A percentile compares a stretch with the other conserved stretches of the same genome.
phyloP scores from a whole-genome alignment of 208 protist species.

The Porcisia deanei region DNA sequence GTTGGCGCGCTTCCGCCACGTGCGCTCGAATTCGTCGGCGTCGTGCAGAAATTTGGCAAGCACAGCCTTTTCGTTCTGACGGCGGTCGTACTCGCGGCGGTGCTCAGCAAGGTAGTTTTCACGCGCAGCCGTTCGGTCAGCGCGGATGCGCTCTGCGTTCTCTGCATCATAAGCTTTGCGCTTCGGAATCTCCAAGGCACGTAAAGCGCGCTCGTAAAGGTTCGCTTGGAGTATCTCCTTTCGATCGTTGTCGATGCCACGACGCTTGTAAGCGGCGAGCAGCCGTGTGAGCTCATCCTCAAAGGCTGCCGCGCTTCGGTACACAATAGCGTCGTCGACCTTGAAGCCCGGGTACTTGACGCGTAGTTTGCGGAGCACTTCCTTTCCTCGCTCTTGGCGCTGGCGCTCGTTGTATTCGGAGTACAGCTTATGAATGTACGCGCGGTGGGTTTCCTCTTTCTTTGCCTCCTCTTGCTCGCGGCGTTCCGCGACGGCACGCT shows the following conservation, averaged over 20 bases:
- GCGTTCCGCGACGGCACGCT: constrained; percentile 42
- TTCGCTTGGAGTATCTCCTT: constrained; percentile 67
- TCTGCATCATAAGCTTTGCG: constrained; percentile 50
- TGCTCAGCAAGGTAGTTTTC: constrained; percentile 79
- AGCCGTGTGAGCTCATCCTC: constrained; percentile 70
- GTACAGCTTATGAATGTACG: constrained; percentile 46
- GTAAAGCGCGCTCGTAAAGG: constrained; percentile 74
- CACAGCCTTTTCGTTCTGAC: constrained; percentile 55
- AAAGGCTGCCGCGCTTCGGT: constrained; percentile 56
- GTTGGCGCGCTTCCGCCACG: constrained; percentile 33
- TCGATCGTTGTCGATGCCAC: constrained; percentile 38
- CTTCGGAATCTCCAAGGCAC: constrained; percentile 70
- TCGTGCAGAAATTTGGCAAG: constrained; percentile 67
- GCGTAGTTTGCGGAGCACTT: constrained; percentile 58
- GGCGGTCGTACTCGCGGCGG: constrained; percentile 78
- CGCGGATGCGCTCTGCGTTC: constrained; percentile 56
- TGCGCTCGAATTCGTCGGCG: constrained; percentile 55
- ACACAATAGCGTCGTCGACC: constrained; percentile 51
- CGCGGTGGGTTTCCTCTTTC: constrained; percentile 35
- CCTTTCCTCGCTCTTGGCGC: constrained; percentile 61
- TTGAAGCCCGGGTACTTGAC: constrained; percentile 79
- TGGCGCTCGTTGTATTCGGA: constrained; percentile 61
- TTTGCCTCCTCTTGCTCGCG: constrained; percentile 56
- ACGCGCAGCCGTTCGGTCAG: constrained; percentile 51
- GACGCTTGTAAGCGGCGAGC: constrained; percentile 32